Evolutionary conservation across 495 filamentous ascomycete species (phyloP).

Genomic region (Tetracladium setigerum): DNA sequence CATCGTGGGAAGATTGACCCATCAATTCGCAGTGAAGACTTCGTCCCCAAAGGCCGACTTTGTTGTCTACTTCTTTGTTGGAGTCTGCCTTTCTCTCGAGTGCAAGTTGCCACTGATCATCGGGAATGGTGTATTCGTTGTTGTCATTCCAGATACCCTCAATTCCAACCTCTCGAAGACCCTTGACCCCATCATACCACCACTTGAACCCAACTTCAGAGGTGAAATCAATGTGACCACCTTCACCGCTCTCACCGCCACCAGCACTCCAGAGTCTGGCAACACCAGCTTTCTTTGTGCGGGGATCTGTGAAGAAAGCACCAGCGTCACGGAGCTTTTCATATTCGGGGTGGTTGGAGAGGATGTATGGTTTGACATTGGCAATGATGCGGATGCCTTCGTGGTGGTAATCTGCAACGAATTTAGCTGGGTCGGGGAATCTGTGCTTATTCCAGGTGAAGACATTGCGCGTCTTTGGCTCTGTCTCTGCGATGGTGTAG

Average conservation of each 20-base stretch:
- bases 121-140: conserved; percentile 61
- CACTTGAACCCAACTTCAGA: conserved; percentile 54
- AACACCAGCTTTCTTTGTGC: conserved; percentile 42
- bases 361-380: conserved; percentile 67
- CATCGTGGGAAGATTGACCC: conserved; percentile 59
- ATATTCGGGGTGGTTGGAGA: conserved; percentile 58
- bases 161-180: conserved; percentile 51
- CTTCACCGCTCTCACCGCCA: conserved; percentile 58
- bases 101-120: conserved; percentile 54
- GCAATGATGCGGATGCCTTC: conserved; percentile 56
- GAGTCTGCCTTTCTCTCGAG: conserved; percentile 29
- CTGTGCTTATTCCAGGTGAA: conserved; percentile 64
- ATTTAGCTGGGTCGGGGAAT: conserved; percentile 57
- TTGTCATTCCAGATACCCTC: conserved; percentile 74
- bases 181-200: conserved; percentile 59
- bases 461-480: conserved; percentile 60
- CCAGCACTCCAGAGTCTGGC: conserved; percentile 62
- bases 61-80: conserved; percentile 3
- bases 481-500: conserved; percentile 57
- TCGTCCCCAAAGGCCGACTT: conserved; percentile 57
- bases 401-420: conserved; percentile 50
- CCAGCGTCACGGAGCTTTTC: conserved; percentile 40
- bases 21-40: conserved; percentile 57
- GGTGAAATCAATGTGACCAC: conserved; percentile 64
- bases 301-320: conserved; percentile 54